Conservation (phyloP, 2,329 filamentous ascomycete genomes). For the Colletotrichum filicis region DNA sequence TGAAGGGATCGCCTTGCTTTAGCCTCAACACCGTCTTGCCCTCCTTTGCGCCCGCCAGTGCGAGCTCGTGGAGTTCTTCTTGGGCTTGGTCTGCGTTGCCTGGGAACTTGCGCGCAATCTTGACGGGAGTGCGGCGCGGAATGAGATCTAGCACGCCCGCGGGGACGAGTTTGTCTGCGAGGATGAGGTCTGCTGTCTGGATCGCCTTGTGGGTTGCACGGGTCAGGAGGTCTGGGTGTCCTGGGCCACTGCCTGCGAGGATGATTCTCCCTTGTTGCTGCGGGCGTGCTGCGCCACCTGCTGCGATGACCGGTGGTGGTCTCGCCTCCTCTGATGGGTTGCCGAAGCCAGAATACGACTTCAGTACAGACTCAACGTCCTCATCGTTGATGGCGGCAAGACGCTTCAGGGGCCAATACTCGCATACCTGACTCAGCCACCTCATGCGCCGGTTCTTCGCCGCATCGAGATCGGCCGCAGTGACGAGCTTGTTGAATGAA, state of each 20-base stretch:
- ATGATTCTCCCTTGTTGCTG: constrained; percentile 75
- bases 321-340: background rate
- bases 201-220: constrained; percentile 83
- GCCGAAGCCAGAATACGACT: constrained; percentile 67
- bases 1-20: constrained; percentile 96
- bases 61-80: constrained; percentile 85
- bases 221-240: constrained; percentile 91
- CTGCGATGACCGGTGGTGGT: background rate
- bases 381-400: constrained; percentile 83
- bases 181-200: constrained; percentile 78
- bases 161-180: constrained; percentile 89
- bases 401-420: constrained; percentile 94
- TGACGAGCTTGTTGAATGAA: constrained; percentile 85
- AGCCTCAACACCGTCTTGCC: constrained; percentile 88
- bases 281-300: background rate
- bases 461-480: constrained; percentile 77
- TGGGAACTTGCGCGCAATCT: constrained; percentile 96
- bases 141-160: constrained; percentile 88
- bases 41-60: constrained; percentile 70
- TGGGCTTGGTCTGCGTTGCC: constrained; percentile 96
- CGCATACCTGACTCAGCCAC: constrained; percentile 96
- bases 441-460: constrained; percentile 85
- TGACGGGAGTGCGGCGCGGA: constrained; percentile 86
- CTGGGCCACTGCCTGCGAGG: constrained; percentile 91
- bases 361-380: constrained; percentile 82